Base-by-base conservation (phyloP, 257 asterid species). In the Ilex asprella region DNA sequence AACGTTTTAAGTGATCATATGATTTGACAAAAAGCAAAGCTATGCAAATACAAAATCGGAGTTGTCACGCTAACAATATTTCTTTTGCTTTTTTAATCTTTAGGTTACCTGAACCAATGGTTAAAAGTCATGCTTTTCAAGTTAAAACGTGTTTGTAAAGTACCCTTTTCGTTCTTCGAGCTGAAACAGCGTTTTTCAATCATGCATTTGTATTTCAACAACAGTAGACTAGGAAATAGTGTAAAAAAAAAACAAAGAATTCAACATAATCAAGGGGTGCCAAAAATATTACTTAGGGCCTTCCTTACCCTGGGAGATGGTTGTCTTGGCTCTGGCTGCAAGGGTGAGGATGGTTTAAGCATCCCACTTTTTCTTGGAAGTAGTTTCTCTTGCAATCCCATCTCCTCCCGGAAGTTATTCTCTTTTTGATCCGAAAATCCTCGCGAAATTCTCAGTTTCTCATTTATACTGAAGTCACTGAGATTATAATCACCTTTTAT, bases 401-500 rank as follows among this genome's bases (percentile, higher is more conserved):
- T 72, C 30, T 73, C 80, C 29, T 76, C 82, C 49, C 62, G 79
- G 3, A 55, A 41, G 11, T 41, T 62, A 32, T 64, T 76, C 39
- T 82, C 85, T 69, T 80, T 81, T 27, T 62, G 77, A 68, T 63
- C 55, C 9, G 67, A 55, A 30, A 76, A 67, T 11, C 62, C 67
- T 9, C 55, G 77, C 0, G 76, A 68, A 61, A 63, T 77, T 31
- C 62, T 41, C n/a, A 63, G 7, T 61, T 78, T 88, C 2, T 80
- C 84, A 16, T 55, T 66, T 1, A 57, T 55, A 16, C 73, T 78
- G 66, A 86, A 81, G 73, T 85, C 87, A 47, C 70, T 77, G 14
- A 80, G 60, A 55, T 69, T 80, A 54, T 85, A 87, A 54, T 87
- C 97, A 56, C 96, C 95, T 67, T 83, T 87, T 10, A 87, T 87